These are phyloP conservation scores for Trapa bicornis DNA, from an alignment of 345 rosid genomes.

Conservation along the genomic window DNA sequence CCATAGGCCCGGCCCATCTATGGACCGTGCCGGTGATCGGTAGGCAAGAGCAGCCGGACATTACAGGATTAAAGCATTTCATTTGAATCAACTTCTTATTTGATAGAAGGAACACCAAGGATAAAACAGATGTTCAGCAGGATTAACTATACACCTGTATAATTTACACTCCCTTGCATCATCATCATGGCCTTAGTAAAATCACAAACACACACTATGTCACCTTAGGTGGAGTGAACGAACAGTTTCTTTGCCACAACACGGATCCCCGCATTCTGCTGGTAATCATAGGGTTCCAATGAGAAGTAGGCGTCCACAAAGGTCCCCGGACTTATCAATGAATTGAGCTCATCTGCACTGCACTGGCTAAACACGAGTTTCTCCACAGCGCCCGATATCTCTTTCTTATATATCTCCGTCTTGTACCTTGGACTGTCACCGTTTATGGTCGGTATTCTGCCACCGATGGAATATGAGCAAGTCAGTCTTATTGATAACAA, in stretches of 20 bases:
- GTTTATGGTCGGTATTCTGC: constrained; percentile 50
- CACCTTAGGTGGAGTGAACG: constrained; percentile 18
- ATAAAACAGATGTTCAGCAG: too few relatives aligned
- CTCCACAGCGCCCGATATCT: constrained; percentile 34
- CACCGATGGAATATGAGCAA: neutral
- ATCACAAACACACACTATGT: neutral
- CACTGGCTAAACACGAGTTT: constrained; percentile 39
- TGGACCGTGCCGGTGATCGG: too few relatives aligned
- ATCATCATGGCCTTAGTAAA: neutral
- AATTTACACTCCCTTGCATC: too few relatives aligned
- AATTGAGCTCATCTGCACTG: constrained; percentile 34
- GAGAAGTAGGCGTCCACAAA: constrained; percentile 51
- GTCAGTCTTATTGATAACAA: neutral
- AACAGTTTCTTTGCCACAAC: constrained; percentile 50
- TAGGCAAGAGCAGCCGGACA: too few relatives aligned
- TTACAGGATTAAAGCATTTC: too few relatives aligned
- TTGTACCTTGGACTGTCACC: constrained; percentile 34
- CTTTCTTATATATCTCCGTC: constrained; percentile 54
- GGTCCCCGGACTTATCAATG: constrained; percentile 30
- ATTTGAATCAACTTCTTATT: too few relatives aligned
- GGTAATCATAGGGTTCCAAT: constrained; percentile 62
- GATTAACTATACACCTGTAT: too few relatives aligned
- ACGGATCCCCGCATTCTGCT: constrained; percentile 59
- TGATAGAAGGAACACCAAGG: too few relatives aligned
- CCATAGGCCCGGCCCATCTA: too few relatives aligned